phyloP scores from a whole-genome alignment of 495 filamentous ascomycete genomes.

The Penicillium bovifimosum region DNA sequence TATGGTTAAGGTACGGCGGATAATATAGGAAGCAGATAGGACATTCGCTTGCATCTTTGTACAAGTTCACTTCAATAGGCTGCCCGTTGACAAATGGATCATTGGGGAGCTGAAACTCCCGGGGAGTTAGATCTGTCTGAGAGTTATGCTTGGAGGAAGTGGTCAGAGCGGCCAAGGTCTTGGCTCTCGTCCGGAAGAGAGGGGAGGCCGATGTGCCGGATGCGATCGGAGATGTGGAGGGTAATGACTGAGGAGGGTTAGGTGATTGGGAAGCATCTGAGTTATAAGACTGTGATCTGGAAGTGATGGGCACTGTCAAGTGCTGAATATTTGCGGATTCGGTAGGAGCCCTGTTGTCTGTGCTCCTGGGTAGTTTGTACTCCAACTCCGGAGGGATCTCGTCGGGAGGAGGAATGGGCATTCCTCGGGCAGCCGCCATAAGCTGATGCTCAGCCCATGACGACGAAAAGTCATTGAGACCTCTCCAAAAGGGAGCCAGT shows the following conservation, averaged over 20 bases:
- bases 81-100: constrained; percentile 91
- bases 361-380: constrained; percentile 37
- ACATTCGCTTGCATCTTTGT: constrained; percentile 86
- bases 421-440: constrained; percentile 80
- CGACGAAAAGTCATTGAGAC: constrained; percentile 80
- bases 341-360: constrained; percentile 35
- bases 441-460: constrained; percentile 93
- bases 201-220: constrained; percentile 57
- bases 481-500: constrained; percentile 91
- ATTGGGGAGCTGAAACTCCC: constrained; percentile 72
- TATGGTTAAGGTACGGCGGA: constrained; percentile 92
- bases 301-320: constrained; percentile 70
- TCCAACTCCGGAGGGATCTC: constrained; percentile 68
- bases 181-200: constrained; percentile 64
- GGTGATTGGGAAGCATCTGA: constrained; percentile 57
- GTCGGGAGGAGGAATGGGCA: constrained; percentile 79
- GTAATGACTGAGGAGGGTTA: constrained; percentile 44
- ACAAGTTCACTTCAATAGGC: constrained; percentile 83
- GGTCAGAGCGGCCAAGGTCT: constrained; percentile 80
- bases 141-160: constrained; percentile 61
- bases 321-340: constrained; percentile 50
- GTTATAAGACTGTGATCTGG: constrained; percentile 66
- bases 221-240: constrained; percentile 45
- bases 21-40: constrained; percentile 97
- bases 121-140: constrained; percentile 63